phyloP scores from a whole-genome alignment of 1,139 yeast genomes.

The Diutina rugosa region DNA sequence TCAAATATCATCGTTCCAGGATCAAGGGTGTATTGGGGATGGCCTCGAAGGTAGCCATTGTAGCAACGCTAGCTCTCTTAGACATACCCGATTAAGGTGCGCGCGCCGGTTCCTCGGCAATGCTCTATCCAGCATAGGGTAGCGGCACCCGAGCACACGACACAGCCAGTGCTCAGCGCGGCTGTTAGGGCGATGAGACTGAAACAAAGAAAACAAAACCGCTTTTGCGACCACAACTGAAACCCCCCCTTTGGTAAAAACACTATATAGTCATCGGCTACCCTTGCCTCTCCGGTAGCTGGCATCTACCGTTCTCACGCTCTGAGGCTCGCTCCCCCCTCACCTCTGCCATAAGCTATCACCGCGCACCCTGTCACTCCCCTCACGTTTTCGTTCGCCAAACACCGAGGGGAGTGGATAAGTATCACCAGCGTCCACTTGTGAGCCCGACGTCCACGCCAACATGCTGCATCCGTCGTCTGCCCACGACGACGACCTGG shows the following conservation, averaged over 20 bases:
- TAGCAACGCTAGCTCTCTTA: background rate
- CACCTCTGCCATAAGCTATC: background rate
- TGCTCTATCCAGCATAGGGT: background rate
- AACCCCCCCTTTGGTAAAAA: too few species aligned
- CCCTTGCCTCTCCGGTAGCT: too few species aligned
- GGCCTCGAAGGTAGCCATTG: too few species aligned
- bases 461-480: background rate
- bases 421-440: background rate
- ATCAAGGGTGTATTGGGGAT: too few species aligned
- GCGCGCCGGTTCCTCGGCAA: background rate
- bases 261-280: too few species aligned
- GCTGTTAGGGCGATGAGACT: background rate
- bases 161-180: background rate
- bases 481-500: background rate
- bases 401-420: background rate
- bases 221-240: background rate
- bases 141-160: background rate
- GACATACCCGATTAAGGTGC: background rate
- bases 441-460: background rate
- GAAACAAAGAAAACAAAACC: background rate
- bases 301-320: too few species aligned
- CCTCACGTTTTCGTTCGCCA: background rate
- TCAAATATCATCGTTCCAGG: too few species aligned
- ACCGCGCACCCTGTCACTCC: background rate
- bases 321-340: background rate